A percentile compares a stretch with the other conserved stretches of the same genome.
These are phyloP conservation scores for Barbarea vulgaris DNA, from an alignment of 345 rosid species.

Conservation along the genomic window DNA sequence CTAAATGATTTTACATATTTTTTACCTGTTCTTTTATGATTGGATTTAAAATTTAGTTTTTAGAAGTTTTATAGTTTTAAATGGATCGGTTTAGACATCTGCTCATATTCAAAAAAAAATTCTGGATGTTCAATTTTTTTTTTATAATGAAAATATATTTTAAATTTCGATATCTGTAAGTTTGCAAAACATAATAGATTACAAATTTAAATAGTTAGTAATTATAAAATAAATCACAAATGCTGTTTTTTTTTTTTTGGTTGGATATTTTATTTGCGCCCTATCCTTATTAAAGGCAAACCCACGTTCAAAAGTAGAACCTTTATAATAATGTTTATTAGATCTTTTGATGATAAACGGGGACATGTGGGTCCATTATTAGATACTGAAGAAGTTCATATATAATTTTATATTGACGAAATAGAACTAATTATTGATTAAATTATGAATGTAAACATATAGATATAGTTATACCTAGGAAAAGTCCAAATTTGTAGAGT, in stretches of 20 bases:
- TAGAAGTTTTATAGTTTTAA: no score
- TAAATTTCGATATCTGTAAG: not conserved
- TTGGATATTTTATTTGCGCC: not conserved
- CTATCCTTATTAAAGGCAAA: not conserved
- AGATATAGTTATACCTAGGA: conserved; percentile 2
- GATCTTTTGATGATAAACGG: conserved; percentile 4
- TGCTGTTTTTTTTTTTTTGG: not conserved
- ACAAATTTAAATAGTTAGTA: not conserved
- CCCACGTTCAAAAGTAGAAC: not conserved
- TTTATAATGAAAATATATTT: no score
- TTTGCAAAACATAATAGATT: not conserved
- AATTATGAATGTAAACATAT: not conserved
- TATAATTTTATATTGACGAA: not conserved
- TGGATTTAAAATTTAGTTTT: no score
- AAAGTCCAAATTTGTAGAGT: conserved; percentile 26
- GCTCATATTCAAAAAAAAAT: no score
- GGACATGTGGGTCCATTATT: conserved; percentile 28
- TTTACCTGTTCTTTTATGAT: not conserved
- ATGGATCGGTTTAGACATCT: no score
- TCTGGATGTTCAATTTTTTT: not conserved
- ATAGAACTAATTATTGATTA: not conserved
- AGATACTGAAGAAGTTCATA: conserved; percentile 13
- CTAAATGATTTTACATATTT: no score
- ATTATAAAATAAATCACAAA: not conserved
- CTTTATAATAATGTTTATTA: not conserved